Evolutionary conservation across 306 rosid species (phyloP).

Genomic region (Gastrolobium bilobum): DNA sequence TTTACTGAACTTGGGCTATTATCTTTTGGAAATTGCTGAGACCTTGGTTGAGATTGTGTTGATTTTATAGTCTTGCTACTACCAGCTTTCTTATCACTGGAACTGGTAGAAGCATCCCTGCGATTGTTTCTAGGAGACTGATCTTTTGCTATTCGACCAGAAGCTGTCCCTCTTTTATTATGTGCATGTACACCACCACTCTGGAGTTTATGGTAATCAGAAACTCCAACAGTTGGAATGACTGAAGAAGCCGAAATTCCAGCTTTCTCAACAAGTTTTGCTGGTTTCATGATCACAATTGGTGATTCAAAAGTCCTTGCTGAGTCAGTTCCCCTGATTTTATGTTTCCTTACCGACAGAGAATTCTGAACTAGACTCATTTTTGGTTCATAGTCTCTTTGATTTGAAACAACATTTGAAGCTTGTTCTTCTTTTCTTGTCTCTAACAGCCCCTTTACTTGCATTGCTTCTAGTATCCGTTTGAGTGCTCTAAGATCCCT

Average conservation of each 20-base stretch:
- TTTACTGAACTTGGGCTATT: constrained; percentile 51
- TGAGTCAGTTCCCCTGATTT: constrained; percentile 49
- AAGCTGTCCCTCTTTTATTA: constrained; percentile 49
- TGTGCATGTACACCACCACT: constrained; percentile 49
- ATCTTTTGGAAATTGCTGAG: constrained; percentile 56
- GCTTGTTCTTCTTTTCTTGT: constrained; percentile 59
- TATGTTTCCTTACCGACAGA: constrained; percentile 50
- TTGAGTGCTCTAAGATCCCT: constrained; percentile 83
- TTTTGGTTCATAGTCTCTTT: constrained; percentile 54
- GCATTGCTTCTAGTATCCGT: constrained; percentile 81
- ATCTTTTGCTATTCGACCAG: constrained; percentile 50
- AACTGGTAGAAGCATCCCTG: constrained; percentile 53
- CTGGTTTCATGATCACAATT: constrained; percentile 80
- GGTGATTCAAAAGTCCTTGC: constrained; percentile 62
- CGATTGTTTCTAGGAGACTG: constrained; percentile 55
- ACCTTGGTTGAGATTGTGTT: constrained; percentile 56
- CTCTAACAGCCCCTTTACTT: constrained; percentile 69
- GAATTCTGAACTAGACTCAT: constrained; percentile 51
- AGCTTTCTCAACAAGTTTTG: constrained; percentile 63
- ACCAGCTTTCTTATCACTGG: constrained; percentile 62
- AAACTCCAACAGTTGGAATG: constrained; percentile 54
- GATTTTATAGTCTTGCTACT: constrained; percentile 55
- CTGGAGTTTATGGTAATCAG: constrained; percentile 52
- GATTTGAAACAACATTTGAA: constrained; percentile 54
- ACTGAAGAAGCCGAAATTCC: constrained; percentile 57